A percentile compares a stretch with the other conserved stretches of the same genome.
These are phyloP conservation scores for Endocalyx cinctus DNA, from an alignment of 2,329 filamentous ascomycete genomes.

Conservation along the genomic window DNA sequence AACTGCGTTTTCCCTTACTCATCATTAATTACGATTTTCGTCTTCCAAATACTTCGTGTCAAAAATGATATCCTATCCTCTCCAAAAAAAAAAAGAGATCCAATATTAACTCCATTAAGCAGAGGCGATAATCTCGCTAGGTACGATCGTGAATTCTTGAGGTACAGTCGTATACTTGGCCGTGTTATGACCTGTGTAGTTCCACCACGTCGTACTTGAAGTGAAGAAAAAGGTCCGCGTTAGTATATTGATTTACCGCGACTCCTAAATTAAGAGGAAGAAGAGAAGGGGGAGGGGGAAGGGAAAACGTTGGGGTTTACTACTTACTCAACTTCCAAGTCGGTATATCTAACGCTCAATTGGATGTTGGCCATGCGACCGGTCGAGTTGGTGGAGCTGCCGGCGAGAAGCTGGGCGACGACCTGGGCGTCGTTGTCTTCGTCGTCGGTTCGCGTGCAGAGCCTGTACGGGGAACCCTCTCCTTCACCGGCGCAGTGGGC, in stretches of 20 bases:
- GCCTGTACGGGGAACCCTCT: conserved; percentile 22
- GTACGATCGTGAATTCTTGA: no score
- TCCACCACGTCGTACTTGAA: no score
- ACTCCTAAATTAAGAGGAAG: not conserved
- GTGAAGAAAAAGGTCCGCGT: conserved; percentile 5
- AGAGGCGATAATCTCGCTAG: no score
- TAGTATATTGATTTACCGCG: conserved; percentile 4
- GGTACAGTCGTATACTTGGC: no score
- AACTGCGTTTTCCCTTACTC: no score
- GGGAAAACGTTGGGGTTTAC: conserved; percentile 6
- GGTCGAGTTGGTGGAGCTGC: conserved; percentile 11
- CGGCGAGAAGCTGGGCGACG: conserved; percentile 25
- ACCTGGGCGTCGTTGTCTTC: conserved; percentile 18
- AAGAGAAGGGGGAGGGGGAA: no score
- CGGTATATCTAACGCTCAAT: conserved; percentile 25
- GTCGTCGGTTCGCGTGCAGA: conserved; percentile 19
- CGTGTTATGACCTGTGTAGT: no score
- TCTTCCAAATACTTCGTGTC: no score
- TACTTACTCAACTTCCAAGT: conserved; percentile 21
- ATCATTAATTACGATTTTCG: no score
- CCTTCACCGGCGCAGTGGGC: conserved; percentile 25
- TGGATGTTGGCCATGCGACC: conserved; percentile 21
- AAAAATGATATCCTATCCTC: no score
- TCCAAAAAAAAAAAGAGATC: no score
- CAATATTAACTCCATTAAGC: no score